Base-by-base conservation (phyloP, 2,329 filamentous ascomycete genomes). In the Seiridium unicorne region DNA sequence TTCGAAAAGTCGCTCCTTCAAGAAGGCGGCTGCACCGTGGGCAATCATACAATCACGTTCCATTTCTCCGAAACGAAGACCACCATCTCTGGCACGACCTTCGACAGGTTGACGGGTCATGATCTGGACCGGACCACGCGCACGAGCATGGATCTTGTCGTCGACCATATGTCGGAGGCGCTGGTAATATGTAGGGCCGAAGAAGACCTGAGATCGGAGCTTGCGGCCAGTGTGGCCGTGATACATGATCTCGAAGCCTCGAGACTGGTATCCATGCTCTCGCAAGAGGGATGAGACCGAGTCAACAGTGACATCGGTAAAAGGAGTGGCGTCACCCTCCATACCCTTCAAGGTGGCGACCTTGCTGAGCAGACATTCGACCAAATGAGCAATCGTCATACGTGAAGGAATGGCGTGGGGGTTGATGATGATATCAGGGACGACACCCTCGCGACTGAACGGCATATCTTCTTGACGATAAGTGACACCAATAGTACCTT, bases 41-140 rank as follows among this genome's bases (percentile, higher is more conserved):
- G 96, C 93, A 81, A 99, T 99, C 95, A 99, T 99, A 76, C 95
- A 99, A 86, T 99, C 96, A 81, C 96, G 94, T 79, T 99, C 96
- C 95, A 99, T 99, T 83, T 99, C 95, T 88, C 95, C 95, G 87
- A 99, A 99, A 74, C 96, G 94, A 49, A 99, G 85, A 82, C 95
- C 95, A 84, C 95, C 95, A 74, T 99, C 96, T 77, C 96, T 84
- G 3, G 95, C 95, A 86, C 96, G 91, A 90, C 95, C 95, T 79
- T 99, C 95, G 11, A 99, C 95, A 18, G 95, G 95, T 77, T 99
- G 95, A 60, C 96, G 85, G 3, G 95, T 99, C 79, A 99, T 86
- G 71, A 99, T 99, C 78, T 99, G 95, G 31, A 97, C 91, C 1
- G 95, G 95, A 42, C 96, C 95, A 74, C 95, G 90, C 11, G 96